These are phyloP conservation scores for Salix suchowensis DNA, from an alignment of 345 rosid genomes.

Conservation along the genomic window DNA sequence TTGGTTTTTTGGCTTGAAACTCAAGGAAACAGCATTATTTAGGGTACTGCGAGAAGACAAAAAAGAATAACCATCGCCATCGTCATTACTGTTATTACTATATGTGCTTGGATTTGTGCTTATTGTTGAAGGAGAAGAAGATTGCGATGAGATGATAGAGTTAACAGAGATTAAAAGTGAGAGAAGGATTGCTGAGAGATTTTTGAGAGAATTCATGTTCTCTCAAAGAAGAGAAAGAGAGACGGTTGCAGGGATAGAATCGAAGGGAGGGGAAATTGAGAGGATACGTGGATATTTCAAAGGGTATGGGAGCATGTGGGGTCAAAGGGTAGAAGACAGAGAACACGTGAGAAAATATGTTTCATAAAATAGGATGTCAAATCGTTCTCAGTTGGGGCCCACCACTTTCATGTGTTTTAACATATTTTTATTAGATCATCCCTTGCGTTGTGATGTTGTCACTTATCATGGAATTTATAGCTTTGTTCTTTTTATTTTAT, in stretches of 20 bases:
- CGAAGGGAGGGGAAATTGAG: neutral
- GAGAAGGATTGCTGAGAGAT: neutral
- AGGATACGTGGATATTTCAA: neutral
- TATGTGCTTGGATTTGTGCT: neutral
- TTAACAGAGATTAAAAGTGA: neutral
- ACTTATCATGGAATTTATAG: too few species aligned
- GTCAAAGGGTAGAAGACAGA: constrained; percentile 2
- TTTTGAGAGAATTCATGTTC: constrained; percentile 9
- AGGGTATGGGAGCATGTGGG: constrained; percentile 42
- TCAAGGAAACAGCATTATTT: neutral
- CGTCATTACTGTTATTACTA: too few species aligned
- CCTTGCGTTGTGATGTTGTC: too few species aligned
- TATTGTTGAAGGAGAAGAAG: neutral
- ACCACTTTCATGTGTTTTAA: constrained; percentile 10
- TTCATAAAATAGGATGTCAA: constrained; percentile 9
- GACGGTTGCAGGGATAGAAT: neutral
- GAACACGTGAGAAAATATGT: constrained; percentile 37
- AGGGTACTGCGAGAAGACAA: constrained; percentile 1
- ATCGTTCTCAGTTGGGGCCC: constrained; percentile 21
- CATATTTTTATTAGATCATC: neutral
- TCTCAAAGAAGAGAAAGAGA: neutral
- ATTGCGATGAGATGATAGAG: neutral
- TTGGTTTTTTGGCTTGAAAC: constrained; percentile 15
- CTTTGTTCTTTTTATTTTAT: too few species aligned
- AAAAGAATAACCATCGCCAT: neutral